phyloP scores from a whole-genome alignment of 768 basidiomycete species.

The Lactifluus subvellereus region DNA sequence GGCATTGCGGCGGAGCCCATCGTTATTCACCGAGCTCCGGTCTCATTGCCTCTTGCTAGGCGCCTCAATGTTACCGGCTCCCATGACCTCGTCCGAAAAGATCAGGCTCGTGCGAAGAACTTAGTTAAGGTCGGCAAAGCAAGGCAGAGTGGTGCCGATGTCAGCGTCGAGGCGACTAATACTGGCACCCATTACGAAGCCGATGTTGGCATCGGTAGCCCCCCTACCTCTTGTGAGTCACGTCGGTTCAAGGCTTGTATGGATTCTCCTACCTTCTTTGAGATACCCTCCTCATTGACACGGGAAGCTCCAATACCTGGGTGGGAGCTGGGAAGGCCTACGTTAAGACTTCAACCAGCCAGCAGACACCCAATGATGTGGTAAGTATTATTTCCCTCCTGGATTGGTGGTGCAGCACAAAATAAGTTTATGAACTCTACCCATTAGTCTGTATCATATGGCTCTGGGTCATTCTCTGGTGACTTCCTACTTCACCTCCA shows the following conservation, averaged over 20 bases:
- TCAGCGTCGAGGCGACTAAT: conserved; percentile 38
- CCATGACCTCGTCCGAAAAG: conserved; percentile 44
- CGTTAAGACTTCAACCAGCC: conserved; percentile 44
- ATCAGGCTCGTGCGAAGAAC: conserved; percentile 44
- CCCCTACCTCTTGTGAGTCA: conserved; percentile 46
- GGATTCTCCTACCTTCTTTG: not conserved
- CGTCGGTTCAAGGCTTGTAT: not conserved
- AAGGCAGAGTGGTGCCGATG: conserved; percentile 27
- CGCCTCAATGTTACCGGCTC: conserved; percentile 48
- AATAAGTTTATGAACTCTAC: not conserved
- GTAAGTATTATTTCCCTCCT: conserved; percentile 32
- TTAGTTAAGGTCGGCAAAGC: conserved; percentile 38
- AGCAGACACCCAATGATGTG: conserved; percentile 41
- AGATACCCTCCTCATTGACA: conserved; percentile 46
- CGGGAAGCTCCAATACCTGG: too few relatives aligned
- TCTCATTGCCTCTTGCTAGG: conserved; percentile 47
- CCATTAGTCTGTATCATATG: conserved; percentile 48
- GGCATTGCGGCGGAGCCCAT: conserved; percentile 20
- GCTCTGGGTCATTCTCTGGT: conserved; percentile 60
- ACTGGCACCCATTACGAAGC: conserved; percentile 37
- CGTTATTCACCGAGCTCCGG: conserved; percentile 23
- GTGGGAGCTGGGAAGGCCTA: conserved; percentile 31
- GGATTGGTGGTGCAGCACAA: not conserved
- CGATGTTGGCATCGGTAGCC: conserved; percentile 44
- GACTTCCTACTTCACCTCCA: not conserved